phyloP scores from a whole-genome alignment of 2,329 filamentous ascomycete species.

The Microcera coccophila region DNA sequence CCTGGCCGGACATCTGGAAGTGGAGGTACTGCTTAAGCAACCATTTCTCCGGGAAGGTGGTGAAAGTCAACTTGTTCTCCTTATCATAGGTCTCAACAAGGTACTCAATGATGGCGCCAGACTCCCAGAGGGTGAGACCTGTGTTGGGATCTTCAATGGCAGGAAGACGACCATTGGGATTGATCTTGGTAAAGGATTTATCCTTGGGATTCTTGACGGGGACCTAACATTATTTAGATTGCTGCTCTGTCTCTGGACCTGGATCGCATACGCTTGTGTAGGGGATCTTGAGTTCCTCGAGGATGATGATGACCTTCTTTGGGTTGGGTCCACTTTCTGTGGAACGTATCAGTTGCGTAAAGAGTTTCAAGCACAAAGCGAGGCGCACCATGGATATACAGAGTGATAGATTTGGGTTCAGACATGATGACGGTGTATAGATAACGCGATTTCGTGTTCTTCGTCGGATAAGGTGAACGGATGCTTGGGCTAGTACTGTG shows the following conservation, averaged over 20 bases:
- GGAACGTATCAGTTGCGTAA: background rate
- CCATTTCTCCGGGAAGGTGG: constrained; percentile 27
- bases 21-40: constrained; percentile 33
- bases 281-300: constrained; percentile 36
- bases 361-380: background rate
- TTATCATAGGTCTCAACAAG: constrained; percentile 26
- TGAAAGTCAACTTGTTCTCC: constrained; percentile 24
- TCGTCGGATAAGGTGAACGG: background rate
- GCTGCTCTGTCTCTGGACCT: background rate
- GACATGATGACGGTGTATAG: constrained; percentile 8
- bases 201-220: constrained; percentile 23
- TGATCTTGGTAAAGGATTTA: constrained; percentile 24
- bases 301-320: constrained; percentile 31
- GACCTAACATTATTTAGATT: constrained; percentile 11
- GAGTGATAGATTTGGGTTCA: constrained; percentile 14
- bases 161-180: constrained; percentile 34
- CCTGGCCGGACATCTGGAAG: constrained; percentile 38
- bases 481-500: no score
- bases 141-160: constrained; percentile 34
- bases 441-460: background rate
- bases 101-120: constrained; percentile 27
- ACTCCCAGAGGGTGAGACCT: constrained; percentile 31
- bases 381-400: constrained; percentile 14
- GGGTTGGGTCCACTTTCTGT: constrained; percentile 29
- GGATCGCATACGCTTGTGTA: constrained; percentile 27